Percentiles rank a stretch among this genome's conserved stretches.
phyloP scores from a whole-genome alignment of 257 asterid species.

The Solanum virginianum region DNA sequence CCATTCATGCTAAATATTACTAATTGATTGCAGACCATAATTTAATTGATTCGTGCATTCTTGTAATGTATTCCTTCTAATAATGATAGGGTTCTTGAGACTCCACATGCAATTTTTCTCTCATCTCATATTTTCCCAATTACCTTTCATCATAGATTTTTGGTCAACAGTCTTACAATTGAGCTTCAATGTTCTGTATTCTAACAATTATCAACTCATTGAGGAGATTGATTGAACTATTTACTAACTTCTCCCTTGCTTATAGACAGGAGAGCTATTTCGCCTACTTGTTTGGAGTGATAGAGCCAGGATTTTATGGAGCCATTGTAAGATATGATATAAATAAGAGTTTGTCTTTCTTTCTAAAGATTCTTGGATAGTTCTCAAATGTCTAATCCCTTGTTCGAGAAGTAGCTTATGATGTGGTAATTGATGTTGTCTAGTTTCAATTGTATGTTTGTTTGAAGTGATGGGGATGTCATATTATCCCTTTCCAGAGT shows the following conservation, averaged over 20 bases:
- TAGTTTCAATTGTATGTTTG: not conserved
- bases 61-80: not conserved
- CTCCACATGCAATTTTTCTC: not conserved
- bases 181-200: not conserved
- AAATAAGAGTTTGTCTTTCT: not conserved
- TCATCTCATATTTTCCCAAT: not conserved
- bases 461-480: not conserved
- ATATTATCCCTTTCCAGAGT: not conserved
- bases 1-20: not conserved
- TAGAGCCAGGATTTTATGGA: conserved; percentile 91
- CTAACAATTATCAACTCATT: not conserved
- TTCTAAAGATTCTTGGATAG: not conserved
- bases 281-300: conserved; percentile 93
- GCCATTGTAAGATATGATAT: conserved; percentile 60
- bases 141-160: not conserved
- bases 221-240: not conserved
- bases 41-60: not conserved
- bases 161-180: not conserved
- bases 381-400: not conserved
- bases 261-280: conserved; percentile 95
- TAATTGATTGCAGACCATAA: not conserved
- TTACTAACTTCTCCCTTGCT: conserved; percentile 4
- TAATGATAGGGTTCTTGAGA: not conserved
- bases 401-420: not conserved
- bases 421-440: not conserved